Evolutionary conservation across 2,329 filamentous ascomycete species (phyloP).

Genomic region (Cladophialophora psammophila): DNA sequence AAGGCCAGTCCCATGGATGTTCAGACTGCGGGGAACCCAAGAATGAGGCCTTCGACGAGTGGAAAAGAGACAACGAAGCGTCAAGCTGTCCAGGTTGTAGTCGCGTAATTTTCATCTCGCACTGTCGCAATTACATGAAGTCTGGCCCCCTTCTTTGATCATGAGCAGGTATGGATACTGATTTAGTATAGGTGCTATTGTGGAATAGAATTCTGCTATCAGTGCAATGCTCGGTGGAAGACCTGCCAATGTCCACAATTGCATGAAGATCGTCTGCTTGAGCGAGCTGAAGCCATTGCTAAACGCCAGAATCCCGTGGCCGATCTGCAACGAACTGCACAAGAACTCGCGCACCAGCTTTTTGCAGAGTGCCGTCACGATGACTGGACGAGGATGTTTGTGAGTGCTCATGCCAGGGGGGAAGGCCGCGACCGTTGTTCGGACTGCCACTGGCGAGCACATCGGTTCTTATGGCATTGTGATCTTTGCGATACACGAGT

Average conservation of each 20-base stretch:
- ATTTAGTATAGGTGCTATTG: conserved; percentile 42
- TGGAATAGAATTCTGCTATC: conserved; percentile 45
- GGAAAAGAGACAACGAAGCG: conserved; percentile 73
- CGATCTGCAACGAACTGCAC: conserved; percentile 6
- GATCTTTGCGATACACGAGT: conserved; percentile 15
- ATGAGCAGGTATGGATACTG: neutral
- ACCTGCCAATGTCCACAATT: conserved; percentile 41
- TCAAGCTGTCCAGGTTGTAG: conserved; percentile 78
- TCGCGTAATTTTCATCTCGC: conserved; percentile 51
- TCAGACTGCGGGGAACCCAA: conserved; percentile 42
- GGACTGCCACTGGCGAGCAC: conserved; percentile 27
- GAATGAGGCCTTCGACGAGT: conserved; percentile 55
- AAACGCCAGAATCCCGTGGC: conserved; percentile 19
- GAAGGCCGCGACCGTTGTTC: conserved; percentile 19
- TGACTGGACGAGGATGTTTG: conserved; percentile 13
- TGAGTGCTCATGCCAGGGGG: too few species aligned
- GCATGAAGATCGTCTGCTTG: conserved; percentile 40
- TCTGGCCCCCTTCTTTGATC: conserved; percentile 28
- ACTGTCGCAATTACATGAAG: conserved; percentile 48
- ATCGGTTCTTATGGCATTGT: conserved; percentile 24
- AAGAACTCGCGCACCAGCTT: neutral
- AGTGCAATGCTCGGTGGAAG: conserved; percentile 43
- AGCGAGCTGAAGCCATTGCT: conserved; percentile 30
- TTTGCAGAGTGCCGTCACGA: conserved; percentile 21
- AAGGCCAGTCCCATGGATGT: conserved; percentile 55